These are phyloP conservation scores for Zygnema circumcarinatum DNA, from an alignment of 139 green algal genomes.

Conservation along the genomic window DNA sequence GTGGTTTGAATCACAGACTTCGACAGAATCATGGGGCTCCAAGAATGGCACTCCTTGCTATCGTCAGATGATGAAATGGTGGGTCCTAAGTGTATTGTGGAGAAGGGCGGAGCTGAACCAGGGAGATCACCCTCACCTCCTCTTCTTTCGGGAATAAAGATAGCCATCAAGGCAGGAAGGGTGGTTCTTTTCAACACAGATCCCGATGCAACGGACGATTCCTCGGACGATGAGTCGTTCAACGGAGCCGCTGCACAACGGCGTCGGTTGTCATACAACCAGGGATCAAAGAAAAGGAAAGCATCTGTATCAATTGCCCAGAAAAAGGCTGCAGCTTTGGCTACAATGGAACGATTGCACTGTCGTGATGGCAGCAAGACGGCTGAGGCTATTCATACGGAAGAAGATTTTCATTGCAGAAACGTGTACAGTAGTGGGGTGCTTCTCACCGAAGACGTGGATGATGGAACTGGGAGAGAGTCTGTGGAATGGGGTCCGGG, in stretches of 20 bases:
- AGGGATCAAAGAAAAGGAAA: background rate
- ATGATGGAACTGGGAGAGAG: background rate
- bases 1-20: too few relatives aligned
- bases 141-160: background rate
- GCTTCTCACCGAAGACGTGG: background rate
- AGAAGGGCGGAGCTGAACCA: background rate
- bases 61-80: background rate
- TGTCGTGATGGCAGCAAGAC: background rate
- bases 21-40: background rate
- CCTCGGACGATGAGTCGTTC: slow-evolving; percentile 31
- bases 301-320: background rate
- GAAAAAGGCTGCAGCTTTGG: background rate
- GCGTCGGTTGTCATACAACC: background rate
- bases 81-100: too few relatives aligned
- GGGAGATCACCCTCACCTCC: background rate
- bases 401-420: too few relatives aligned
- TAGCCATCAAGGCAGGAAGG: background rate
- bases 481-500: background rate
- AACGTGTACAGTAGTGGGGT: background rate
- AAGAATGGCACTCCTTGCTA: background rate
- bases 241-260: background rate
- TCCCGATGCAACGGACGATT: slow-evolving; percentile 40
- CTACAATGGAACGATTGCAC: too few relatives aligned
- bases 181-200: slow-evolving; percentile 19
- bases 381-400: too few relatives aligned